Evolutionary conservation across 2,329 filamentous ascomycete genomes (phyloP).

Genomic region (Cercospora sp.): DNA sequence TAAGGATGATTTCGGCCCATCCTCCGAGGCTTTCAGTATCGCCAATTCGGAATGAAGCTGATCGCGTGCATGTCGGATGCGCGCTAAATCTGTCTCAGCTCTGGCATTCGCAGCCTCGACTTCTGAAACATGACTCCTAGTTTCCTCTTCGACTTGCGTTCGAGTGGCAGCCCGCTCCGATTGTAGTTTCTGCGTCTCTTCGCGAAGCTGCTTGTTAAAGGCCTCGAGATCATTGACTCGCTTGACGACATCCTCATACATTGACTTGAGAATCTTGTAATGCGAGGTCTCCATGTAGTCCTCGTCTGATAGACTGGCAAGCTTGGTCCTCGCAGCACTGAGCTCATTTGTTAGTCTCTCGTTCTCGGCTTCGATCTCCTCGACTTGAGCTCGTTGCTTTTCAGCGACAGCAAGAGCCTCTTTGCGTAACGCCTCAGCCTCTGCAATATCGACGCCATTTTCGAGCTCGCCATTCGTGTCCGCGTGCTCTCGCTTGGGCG

Average conservation of each 20-base stretch:
- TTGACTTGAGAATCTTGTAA: constrained; percentile 86
- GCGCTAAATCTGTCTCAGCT: constrained; percentile 79
- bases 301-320: constrained; percentile 79
- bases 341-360: constrained; percentile 75
- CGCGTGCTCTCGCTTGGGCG: constrained; percentile 52
- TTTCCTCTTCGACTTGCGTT: constrained; percentile 77
- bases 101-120: constrained; percentile 78
- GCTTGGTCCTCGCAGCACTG: constrained; percentile 66
- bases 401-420: constrained; percentile 73
- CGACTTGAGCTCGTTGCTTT: constrained; percentile 87
- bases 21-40: constrained; percentile 75
- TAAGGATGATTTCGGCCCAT: constrained; percentile 68
- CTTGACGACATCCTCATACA: constrained; percentile 90
- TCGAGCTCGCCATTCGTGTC: constrained; percentile 56
- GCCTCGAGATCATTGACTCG: constrained; percentile 89
- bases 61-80: constrained; percentile 80
- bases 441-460: constrained; percentile 59
- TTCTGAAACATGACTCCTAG: constrained; percentile 69
- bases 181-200: constrained; percentile 82
- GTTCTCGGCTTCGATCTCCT: constrained; percentile 74
- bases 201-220: constrained; percentile 77
- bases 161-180: constrained; percentile 82
- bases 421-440: constrained; percentile 72
- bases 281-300: constrained; percentile 91
- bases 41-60: constrained; percentile 80